phyloP scores from a whole-genome alignment of 1,284 basidiomycete species.

The Irpex rosettiformis region DNA sequence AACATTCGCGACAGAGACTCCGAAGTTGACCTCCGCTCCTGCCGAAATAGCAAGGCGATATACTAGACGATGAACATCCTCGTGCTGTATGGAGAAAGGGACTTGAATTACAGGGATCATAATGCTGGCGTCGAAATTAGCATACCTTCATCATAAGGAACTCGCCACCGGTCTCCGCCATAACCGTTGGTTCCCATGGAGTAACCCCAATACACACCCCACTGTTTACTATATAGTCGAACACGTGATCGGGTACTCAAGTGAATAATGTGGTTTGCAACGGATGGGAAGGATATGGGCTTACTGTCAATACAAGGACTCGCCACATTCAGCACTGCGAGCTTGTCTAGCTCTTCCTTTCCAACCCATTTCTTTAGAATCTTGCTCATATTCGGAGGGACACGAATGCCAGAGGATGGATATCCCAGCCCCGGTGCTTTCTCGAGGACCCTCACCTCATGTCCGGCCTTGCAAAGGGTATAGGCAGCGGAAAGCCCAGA shows the following conservation, averaged over 20 bases:
- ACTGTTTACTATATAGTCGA: conserved; percentile 35
- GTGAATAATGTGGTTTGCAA: too few species aligned
- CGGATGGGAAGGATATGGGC: too few species aligned
- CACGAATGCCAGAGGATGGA: conserved; percentile 38
- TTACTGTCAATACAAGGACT: conserved; percentile 28
- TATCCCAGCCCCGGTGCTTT: conserved; percentile 27
- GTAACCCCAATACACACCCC: conserved; percentile 41
- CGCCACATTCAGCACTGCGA: conserved; percentile 27
- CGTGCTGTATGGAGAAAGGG: conserved; percentile 8
- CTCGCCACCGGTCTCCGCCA: conserved; percentile 50
- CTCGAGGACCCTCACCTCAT: conserved; percentile 49
- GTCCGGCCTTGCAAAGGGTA: conserved; percentile 44
- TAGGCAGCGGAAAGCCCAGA: conserved; percentile 49
- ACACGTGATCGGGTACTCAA: background rate
- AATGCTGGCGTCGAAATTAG: too few species aligned
- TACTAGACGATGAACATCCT: conserved; percentile 41
- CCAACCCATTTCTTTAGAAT: conserved; percentile 51
- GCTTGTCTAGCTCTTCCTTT: conserved; percentile 31
- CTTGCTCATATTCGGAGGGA: conserved; percentile 51
- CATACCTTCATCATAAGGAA: conserved; percentile 46
- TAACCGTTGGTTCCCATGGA: conserved; percentile 48
- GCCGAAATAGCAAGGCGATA: conserved; percentile 35
- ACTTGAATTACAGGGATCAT: background rate
- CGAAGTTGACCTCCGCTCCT: conserved; percentile 38
- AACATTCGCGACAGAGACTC: conserved; percentile 27